Base-by-base conservation (phyloP, 176 grass and related monocot genomes). In the Otatea glauca region DNA sequence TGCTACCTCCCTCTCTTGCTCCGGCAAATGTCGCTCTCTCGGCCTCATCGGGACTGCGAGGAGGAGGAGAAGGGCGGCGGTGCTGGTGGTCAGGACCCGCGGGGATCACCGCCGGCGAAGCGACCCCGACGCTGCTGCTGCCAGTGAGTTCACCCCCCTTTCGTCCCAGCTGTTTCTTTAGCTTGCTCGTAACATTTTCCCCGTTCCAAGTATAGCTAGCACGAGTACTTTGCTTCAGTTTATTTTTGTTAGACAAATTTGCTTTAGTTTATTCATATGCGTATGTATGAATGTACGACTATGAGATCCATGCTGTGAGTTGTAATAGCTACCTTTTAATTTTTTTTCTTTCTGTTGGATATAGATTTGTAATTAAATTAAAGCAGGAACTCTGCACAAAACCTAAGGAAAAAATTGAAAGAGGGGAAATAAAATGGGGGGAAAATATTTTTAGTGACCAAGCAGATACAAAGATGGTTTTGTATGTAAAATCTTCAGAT, bases 1-100 rank as follows among this genome's bases (percentile, higher is more conserved):
- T 45, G 44, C 44, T 45, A 45, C 44, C 44, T 45, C n/a, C 32
- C 20, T 47, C 38, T 15, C 24, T 13, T 59, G 59, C 15, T 65
- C 29, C 72, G 15, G 45, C 49, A 66, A 66, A 77, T 85, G 83
- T 69, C 83, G 83, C 17, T 47, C 37, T 77, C 83, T 56, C 74
- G 74, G 24, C 64, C 65, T 38, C 74, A 24, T 34, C 74, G 83
- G 38, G 12, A 75, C 11, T 47, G 65, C 65, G 83, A 85, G 12
- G 83, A 77, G 7, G 64, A 51, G 17, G 32, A 72, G 7, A 50
- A 51, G 17, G 32, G 60, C 0, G 43, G 6, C 6, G 18, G 5
- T 18, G 67, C 4, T 35, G 50, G 7, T 12, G 39, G 25, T 20
- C 53, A 70, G 39, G 43, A 65, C 16, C 42, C 0, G 15, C 59